Percentiles rank a stretch among this genome's conserved stretches.
Conservation (phyloP, 2,329 filamentous ascomycete species). For the Decorospora gaudefroyi region DNA sequence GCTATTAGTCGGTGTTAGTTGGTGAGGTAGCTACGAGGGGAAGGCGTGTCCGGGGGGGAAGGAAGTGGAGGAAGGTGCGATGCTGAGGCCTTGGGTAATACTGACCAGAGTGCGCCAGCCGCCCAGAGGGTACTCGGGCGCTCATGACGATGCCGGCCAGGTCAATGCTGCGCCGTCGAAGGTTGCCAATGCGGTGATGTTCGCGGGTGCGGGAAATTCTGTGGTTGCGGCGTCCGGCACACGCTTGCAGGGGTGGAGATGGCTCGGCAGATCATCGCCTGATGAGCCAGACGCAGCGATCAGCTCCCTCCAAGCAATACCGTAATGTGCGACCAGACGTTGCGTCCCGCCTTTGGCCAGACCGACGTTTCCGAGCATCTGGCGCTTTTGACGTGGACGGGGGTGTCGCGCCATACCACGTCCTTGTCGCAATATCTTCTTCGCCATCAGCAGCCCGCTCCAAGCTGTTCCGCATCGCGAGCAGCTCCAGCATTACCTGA, state of each 20-base stretch:
- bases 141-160: slow-evolving; percentile 59
- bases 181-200: slow-evolving; percentile 14
- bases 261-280: slow-evolving; percentile 19
- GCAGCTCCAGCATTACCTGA: slow-evolving; percentile 28
- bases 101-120: slow-evolving; percentile 65
- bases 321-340: slow-evolving; percentile 16
- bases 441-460: slow-evolving; percentile 8
- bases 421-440: neutral
- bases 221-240: slow-evolving; percentile 14
- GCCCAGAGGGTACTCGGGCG: slow-evolving; percentile 65
- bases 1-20: slow-evolving; percentile 23
- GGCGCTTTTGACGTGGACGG: slow-evolving; percentile 5
- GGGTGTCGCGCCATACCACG: slow-evolving; percentile 1
- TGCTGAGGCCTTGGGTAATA: neutral
- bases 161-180: slow-evolving; percentile 34
- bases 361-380: slow-evolving; percentile 1
- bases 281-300: slow-evolving; percentile 18
- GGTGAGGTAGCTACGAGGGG: neutral
- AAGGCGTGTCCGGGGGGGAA: neutral
- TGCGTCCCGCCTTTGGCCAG: slow-evolving; percentile 9
- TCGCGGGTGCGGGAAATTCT: slow-evolving; percentile 25
- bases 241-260: slow-evolving; percentile 15
- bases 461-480: slow-evolving; percentile 14
- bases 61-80: neutral
- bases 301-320: slow-evolving; percentile 16